Base-by-base conservation (phyloP, 2,329 filamentous ascomycete species). In the Diaporthe aspalathi region DNA sequence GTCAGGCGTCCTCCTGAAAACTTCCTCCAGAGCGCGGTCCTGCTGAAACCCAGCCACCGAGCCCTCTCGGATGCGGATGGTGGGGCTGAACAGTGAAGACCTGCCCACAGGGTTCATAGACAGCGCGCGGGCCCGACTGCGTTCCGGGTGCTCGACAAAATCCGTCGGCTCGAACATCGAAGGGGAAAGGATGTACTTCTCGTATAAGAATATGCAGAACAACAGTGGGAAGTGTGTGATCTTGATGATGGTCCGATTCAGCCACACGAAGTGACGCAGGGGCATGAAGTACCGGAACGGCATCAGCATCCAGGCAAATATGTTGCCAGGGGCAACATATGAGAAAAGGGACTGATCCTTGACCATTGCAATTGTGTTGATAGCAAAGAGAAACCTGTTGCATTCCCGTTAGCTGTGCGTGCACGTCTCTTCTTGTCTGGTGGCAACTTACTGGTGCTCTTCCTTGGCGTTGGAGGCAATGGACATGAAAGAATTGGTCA, bases 311-410 rank as follows among this genome's bases (percentile, higher is more conserved):
- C 95, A 98, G 1, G 94, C 95, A 74, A 98, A 88, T 38, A 98
- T 92, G 78, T 98, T 98, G 17, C 93, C 92, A 0, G 95, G 95
- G 1, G 95, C 93, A 73, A 98, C 89, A 79, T 98, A 98, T 4
- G 94, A 97, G 84, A 98, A 98, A 0, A 98, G 85, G 0, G 94
- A 93, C 79, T 98, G 95, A n/a, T 96, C 97, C 81, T 98, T 98
- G 75, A 98, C 95, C 93, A 97, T 97, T 5, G 94, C 97, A 63
- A 98, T 97, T 5, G 95, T 97, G 79, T 98, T 98, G 80, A 98
- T 94, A 0, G 95, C 95, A 78, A 98, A 98, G 2, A 98, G 83
- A 79, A 97, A 98, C 72, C 87, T 89, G 60, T 8, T 5, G 24
- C 1, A 14, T 11, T 57, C 5, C 16, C 7, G 17, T 47, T 24